Percentiles rank a stretch among this genome's conserved stretches.
phyloP scores from a whole-genome alignment of 2,329 filamentous ascomycete species.

The Alternaria viburni region DNA sequence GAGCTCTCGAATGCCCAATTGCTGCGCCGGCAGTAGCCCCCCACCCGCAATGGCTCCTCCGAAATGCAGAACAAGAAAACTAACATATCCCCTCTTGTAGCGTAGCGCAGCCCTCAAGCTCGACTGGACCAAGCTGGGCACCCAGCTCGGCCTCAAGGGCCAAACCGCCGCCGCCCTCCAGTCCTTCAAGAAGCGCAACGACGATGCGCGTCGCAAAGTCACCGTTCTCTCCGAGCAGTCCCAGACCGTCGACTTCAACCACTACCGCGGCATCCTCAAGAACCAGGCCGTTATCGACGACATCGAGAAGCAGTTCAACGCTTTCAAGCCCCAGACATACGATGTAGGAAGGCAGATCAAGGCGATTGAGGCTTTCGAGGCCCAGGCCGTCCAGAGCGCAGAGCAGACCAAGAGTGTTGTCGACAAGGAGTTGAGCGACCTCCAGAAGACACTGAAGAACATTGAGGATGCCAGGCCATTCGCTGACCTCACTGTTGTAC shows the following conservation, averaged over 20 bases:
- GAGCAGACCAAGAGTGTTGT: constrained; percentile 97
- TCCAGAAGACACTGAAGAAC: constrained; percentile 94
- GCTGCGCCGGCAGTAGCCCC: constrained; percentile 34
- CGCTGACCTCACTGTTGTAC: constrained; percentile 95
- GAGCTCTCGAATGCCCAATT: constrained; percentile 39
- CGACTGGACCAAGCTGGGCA: constrained; percentile 96
- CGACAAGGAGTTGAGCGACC: constrained; percentile 90
- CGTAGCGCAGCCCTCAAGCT: constrained; percentile 98
- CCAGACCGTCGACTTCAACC: constrained; percentile 86
- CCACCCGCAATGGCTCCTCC: constrained; percentile 36
- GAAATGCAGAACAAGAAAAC: constrained; percentile 32
- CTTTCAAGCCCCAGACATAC: constrained; percentile 92
- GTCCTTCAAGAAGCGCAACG: constrained; percentile 99
- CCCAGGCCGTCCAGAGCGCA: constrained; percentile 94
- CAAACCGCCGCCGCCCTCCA: constrained; percentile 90
- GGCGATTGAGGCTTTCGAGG: constrained; percentile 97
- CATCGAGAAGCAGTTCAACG: constrained; percentile 93
- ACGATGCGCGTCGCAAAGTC: constrained; percentile 95
- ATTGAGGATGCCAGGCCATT: constrained; percentile 96
- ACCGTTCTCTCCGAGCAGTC: constrained; percentile 82
- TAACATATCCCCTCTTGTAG: constrained; percentile 59
- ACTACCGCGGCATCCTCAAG: constrained; percentile 92
- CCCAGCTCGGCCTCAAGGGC: constrained; percentile 93
- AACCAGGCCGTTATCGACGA: constrained; percentile 95
- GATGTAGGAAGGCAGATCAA: constrained; percentile 94